Base-by-base conservation (phyloP, 257 asterid genomes). In the Scutellaria galericulata region DNA sequence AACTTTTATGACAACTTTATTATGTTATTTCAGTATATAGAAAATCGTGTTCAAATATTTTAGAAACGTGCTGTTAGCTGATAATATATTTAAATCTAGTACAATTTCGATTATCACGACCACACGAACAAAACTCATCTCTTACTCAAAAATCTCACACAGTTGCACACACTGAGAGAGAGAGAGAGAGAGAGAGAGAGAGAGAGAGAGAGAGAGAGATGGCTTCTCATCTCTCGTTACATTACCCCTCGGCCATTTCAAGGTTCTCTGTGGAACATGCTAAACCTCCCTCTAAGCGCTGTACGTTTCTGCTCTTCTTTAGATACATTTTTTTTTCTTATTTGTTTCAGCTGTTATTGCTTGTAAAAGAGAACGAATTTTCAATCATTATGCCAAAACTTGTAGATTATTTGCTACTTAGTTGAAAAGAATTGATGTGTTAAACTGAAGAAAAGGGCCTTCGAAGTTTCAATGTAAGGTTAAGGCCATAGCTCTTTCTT, bases 141-240 rank as follows among this genome's bases (percentile, higher is more conserved):
- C 65, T 42, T 71, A 48, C 60, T 1, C 72, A 76, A 64, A 31
- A 74, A 56, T 22, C 52, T 48, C 55, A 9, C 40, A 40, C 56
- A 18, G 37, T 31, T 31, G 5, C 65, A 42, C 63, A 64, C 59
- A 39, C 22, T 14, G 62, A 50, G 41, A 51, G 51, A 62, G 75
- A 58, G 75, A 50, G 76, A 58, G 75, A 50, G 76, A 44, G 79
- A 75, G 74, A 63, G 80, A 90, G n/a, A n/a, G 62, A 50, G 41
- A 51, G 51, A 62, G 75, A 58, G 75, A 50, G 76, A 58, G 75
- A 50, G 76, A 44, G 79, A 75, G 74, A 63, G 80, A 90, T 91
- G 92, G 86, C 88, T 76, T 85, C 87, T 67, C 92, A 87, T 69
- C 86, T 90, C 82, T 87, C 88, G 59, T 76, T 82, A 40, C 83